These are phyloP conservation scores for Phytopythium oedochilum DNA, from an alignment of 352 stramenopile species.

Conservation along the genomic window DNA sequence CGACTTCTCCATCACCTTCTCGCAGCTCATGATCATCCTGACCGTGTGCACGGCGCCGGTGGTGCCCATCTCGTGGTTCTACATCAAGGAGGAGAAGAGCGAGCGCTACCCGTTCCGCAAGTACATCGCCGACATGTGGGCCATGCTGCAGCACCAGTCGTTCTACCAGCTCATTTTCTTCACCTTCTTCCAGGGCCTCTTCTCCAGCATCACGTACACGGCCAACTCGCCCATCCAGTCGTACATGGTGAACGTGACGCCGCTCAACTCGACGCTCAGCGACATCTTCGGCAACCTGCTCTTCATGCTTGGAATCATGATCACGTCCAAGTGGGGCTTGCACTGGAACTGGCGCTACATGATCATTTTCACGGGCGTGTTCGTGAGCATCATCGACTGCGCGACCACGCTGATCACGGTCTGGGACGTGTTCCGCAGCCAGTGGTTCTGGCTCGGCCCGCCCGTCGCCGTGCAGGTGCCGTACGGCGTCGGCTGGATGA, in stretches of 20 bases:
- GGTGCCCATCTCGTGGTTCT: conserved; percentile 31
- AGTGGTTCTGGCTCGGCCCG: conserved; percentile 15
- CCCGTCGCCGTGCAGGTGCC: conserved; percentile 10
- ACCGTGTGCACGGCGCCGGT: conserved; percentile 12
- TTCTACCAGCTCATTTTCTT: no score
- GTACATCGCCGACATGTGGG: conserved; percentile 29
- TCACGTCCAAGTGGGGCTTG: conserved; percentile 14
- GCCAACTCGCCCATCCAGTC: conserved; percentile 3
- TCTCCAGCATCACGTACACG: conserved; percentile 15
- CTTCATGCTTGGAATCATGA: conserved; percentile 16
- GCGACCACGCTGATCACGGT: conserved; percentile 10
- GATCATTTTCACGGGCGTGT: conserved; percentile 8
- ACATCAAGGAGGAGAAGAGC: conserved; percentile 36
- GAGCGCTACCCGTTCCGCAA: conserved; percentile 16
- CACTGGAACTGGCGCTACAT: conserved; percentile 38
- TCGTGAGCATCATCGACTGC: conserved; percentile 13
- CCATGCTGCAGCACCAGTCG: no score
- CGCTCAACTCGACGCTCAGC: conserved; percentile 15
- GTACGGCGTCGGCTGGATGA: conserved; percentile 15
- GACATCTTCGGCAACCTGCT: conserved; percentile 17
- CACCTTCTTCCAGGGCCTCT: no score
- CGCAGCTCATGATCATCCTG: conserved; percentile 25
- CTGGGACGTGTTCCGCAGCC: conserved; percentile 4
- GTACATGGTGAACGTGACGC: conserved; percentile 18
- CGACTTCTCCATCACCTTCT: conserved; percentile 22